A percentile compares a stretch with the other conserved stretches of the same genome.
Evolutionary conservation across 2,329 filamentous ascomycete genomes (phyloP).

Genomic region (Fusarium albosuccineum): DNA sequence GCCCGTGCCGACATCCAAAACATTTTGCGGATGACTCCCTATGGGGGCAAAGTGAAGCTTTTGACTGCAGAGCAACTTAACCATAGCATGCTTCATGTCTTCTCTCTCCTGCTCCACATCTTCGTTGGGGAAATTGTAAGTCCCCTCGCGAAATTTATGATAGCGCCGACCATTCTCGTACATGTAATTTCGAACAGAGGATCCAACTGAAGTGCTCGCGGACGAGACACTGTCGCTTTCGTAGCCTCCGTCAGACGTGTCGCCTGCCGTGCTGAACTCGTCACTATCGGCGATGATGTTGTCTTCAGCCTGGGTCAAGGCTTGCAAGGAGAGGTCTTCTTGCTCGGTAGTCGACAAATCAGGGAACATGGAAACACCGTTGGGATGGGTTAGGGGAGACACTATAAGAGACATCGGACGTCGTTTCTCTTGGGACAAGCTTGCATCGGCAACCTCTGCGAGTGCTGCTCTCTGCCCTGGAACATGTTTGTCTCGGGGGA

Average conservation of each 20-base stretch:
- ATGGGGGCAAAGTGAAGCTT: constrained; percentile 67
- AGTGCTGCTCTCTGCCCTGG: constrained; percentile 12
- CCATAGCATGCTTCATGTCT: constrained; percentile 68
- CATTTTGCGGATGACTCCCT: constrained; percentile 59
- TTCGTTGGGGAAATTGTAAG: constrained; percentile 72
- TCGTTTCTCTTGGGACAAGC: constrained; percentile 9
- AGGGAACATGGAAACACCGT: constrained; percentile 54
- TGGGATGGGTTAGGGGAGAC: constrained; percentile 54
- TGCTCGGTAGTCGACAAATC: constrained; percentile 52
- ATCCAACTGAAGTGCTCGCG: constrained; percentile 55
- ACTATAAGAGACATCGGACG: constrained; percentile 40
- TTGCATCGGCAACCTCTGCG: constrained; percentile 1
- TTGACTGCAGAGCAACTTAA: constrained; percentile 61
- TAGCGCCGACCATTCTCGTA: constrained; percentile 71
- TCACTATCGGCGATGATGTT: constrained; percentile 53
- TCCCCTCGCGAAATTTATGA: constrained; percentile 66
- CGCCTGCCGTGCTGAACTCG: constrained; percentile 39
- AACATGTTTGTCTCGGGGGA: constrained; percentile 11
- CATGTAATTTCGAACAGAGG: constrained; percentile 63
- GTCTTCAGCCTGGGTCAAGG: constrained; percentile 53
- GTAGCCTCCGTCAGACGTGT: constrained; percentile 53
- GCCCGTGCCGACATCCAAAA: constrained; percentile 70
- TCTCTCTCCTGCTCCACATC: constrained; percentile 70
- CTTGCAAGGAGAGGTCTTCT: constrained; percentile 52
- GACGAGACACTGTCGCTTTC: constrained; percentile 53